phyloP scores from a whole-genome alignment of 306 rosid species.

The Cucumis cinereus region DNA sequence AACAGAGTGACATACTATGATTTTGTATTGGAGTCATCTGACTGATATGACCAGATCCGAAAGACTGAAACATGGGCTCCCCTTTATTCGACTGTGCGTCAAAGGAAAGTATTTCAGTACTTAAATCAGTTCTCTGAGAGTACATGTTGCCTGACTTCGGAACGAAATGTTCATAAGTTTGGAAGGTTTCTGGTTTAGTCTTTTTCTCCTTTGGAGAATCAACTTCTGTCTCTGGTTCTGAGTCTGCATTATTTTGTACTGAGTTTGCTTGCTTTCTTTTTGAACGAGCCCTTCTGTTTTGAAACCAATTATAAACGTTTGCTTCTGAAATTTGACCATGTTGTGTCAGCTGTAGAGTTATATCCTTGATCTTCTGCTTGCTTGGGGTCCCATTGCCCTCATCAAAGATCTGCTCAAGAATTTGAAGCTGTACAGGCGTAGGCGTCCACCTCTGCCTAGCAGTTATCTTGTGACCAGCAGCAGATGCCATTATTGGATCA shows the following conservation, averaged over 20 bases:
- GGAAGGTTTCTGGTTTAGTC: constrained; percentile 19
- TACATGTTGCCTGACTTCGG: constrained; percentile 20
- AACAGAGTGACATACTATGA: constrained; percentile 1
- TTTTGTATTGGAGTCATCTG: neutral
- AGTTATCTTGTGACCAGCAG: constrained; percentile 50
- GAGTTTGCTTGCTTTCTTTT: constrained; percentile 48
- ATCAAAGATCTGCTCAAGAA: constrained; percentile 50
- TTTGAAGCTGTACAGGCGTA: constrained; percentile 53
- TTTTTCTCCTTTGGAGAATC: constrained; percentile 42
- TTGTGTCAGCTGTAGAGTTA: constrained; percentile 39
- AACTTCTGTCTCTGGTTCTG: constrained; percentile 28
- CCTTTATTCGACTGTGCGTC: neutral
- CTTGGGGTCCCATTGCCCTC: constrained; percentile 64
- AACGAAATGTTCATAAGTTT: constrained; percentile 20
- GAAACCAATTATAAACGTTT: constrained; percentile 81
- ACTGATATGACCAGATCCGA: constrained; percentile 1
- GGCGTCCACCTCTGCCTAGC: constrained; percentile 77
- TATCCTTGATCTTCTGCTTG: constrained; percentile 59
- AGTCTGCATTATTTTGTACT: constrained; percentile 17
- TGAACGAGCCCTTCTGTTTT: constrained; percentile 74
- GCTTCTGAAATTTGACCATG: constrained; percentile 76
- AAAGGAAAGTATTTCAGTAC: constrained; percentile 9
- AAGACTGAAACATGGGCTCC: constrained; percentile 11
- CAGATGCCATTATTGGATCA: constrained; percentile 46
- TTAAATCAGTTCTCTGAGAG: constrained; percentile 37